Conservation (phyloP, 2,329 filamentous ascomycete genomes). For the Dactylellina parvicollis region DNA sequence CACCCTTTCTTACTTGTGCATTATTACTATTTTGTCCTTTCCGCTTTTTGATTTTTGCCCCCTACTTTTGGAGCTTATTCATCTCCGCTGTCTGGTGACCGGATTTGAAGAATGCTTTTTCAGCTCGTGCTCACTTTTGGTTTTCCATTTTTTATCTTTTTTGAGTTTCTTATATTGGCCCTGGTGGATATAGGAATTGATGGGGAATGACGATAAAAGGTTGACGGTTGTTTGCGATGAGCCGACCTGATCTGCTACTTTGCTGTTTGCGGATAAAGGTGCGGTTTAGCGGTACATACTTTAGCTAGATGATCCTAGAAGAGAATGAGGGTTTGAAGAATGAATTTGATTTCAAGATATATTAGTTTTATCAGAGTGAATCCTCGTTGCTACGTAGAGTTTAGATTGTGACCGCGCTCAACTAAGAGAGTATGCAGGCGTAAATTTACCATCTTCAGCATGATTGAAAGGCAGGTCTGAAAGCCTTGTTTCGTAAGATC, state of each 20-base stretch:
- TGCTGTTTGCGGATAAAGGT: no score
- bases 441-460: no score
- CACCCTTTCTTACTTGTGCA: conserved; percentile 22
- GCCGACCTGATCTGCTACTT: neutral
- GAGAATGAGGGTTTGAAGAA: neutral
- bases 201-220: neutral
- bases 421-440: no score
- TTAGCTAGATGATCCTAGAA: conserved; percentile 18
- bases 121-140: neutral
- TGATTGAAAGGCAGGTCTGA: no score
- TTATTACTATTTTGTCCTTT: conserved; percentile 26
- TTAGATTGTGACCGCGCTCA: no score
- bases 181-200: conserved; percentile 19
- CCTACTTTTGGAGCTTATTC: neutral
- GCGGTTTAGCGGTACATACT: no score
- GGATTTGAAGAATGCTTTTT: conserved; percentile 14
- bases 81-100: conserved; percentile 47
- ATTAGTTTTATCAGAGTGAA: no score
- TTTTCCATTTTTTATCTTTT: conserved; percentile 1
- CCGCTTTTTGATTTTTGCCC: neutral
- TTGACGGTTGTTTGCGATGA: neutral
- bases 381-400: no score
- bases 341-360: no score
- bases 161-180: conserved; percentile 2
- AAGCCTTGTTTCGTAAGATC: no score